A percentile compares a stretch with the other conserved stretches of the same genome.
Conservation (phyloP, 2,329 filamentous ascomycete species). For the Ascochyta koolunga region DNA sequence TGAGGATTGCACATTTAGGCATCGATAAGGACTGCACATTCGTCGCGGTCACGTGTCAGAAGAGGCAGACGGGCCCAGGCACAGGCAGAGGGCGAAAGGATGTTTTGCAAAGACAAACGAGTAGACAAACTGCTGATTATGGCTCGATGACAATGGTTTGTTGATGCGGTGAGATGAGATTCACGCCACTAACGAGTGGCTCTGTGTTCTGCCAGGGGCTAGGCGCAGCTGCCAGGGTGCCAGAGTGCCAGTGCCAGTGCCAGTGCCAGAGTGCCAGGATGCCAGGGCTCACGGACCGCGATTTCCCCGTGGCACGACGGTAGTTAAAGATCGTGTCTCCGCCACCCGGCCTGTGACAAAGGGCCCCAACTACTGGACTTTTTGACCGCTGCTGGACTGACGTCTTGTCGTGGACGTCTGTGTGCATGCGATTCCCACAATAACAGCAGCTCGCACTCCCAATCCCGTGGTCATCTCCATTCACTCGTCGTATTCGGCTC, state of each 20-base stretch:
- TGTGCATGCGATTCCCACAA: not conserved
- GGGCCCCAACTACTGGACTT: not conserved
- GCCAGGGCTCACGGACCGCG: conserved; percentile 27
- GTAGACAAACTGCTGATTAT: conserved; percentile 9
- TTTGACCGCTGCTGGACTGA: not conserved
- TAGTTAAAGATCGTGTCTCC: conserved; percentile 34
- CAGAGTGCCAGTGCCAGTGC: too few species aligned
- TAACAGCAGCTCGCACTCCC: not conserved
- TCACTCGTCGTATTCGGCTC: not conserved
- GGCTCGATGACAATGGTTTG: conserved; percentile 20
- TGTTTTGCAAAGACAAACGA: not conserved
- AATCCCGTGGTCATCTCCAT: not conserved
- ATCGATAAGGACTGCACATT: too few species aligned
- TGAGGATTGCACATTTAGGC: too few species aligned
- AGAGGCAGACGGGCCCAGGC: too few species aligned
- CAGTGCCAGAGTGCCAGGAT: too few species aligned
- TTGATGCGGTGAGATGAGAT: conserved; percentile 32
- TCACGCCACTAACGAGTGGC: conserved; percentile 34
- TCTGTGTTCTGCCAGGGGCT: conserved; percentile 8
- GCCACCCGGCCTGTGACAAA: conserved; percentile 19
- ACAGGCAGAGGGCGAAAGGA: too few species aligned
- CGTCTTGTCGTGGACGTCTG: not conserved
- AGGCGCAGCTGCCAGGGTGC: conserved; percentile 27
- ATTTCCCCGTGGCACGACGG: conserved; percentile 17
- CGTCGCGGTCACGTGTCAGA: not conserved